Evolutionary conservation across 176 grass and related monocot genomes (phyloP).

Genomic region (Musa beccarii): DNA sequence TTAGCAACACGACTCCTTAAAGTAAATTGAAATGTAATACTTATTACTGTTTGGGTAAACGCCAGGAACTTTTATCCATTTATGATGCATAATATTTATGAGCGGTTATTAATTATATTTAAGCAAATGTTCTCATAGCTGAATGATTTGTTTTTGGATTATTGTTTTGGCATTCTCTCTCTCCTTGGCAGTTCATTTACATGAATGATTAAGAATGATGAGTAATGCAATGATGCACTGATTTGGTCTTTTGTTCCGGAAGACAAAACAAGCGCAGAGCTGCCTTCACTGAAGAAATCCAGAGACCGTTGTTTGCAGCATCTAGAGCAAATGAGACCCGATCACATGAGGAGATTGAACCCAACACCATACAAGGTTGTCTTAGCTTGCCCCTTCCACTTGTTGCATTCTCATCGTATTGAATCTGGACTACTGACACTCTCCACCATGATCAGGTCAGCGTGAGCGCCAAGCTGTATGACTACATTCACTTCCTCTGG

Average conservation of each 20-base stretch:
- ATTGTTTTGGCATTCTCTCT: too few species aligned
- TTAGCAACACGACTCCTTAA: too few species aligned
- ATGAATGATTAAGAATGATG: too few species aligned
- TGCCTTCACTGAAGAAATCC: conserved; percentile 51
- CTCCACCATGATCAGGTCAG: conserved; percentile 49
- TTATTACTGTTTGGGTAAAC: too few species aligned
- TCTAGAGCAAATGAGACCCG: conserved; percentile 65
- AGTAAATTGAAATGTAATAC: too few species aligned
- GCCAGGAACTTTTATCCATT: too few species aligned
- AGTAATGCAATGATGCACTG: not conserved
- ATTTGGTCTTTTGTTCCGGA: conserved; percentile 2
- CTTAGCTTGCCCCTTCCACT: not conserved
- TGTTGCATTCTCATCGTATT: not conserved
- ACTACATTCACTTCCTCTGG: conserved; percentile 98
- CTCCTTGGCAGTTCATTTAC: not conserved
- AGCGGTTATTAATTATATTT: too few species aligned
- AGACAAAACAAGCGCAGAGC: conserved; percentile 55
- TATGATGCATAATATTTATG: too few species aligned
- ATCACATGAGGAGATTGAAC: conserved; percentile 86
- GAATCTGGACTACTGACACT: not conserved
- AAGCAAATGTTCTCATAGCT: too few species aligned
- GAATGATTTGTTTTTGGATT: too few species aligned
- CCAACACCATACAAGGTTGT: conserved; percentile 92
- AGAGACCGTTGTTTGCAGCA: conserved; percentile 48
- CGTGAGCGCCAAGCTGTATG: conserved; percentile 69